These are phyloP conservation scores for Rhizopogon vinicolor DNA, from an alignment of 768 basidiomycete species.

Conservation along the genomic window DNA sequence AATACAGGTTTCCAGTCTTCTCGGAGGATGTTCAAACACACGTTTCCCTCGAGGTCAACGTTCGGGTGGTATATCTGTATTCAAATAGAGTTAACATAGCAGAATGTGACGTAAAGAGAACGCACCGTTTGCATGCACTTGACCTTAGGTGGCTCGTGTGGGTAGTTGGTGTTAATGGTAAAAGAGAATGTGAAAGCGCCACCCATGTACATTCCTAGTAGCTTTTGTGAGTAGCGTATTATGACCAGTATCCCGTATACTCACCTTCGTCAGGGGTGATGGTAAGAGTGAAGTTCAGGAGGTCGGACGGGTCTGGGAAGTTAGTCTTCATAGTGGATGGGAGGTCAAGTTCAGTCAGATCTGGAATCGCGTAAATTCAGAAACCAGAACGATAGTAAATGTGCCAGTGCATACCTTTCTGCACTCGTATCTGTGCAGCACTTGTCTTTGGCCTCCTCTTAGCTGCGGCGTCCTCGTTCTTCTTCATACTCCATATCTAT, in stretches of 20 bases:
- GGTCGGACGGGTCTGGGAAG: slow-evolving; percentile 89
- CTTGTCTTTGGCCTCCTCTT: slow-evolving; percentile 99
- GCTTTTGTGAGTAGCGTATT: not conserved
- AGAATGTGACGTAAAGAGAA: not conserved
- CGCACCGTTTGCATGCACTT: slow-evolving; percentile 91
- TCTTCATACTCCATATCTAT: slow-evolving; percentile 99
- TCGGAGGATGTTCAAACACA: slow-evolving; percentile 95
- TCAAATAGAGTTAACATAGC: slow-evolving; percentile 3
- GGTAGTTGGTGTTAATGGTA: slow-evolving; percentile 95
- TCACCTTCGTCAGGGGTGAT: slow-evolving; percentile 96
- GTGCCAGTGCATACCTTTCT: slow-evolving; percentile 68
- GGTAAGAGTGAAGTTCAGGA: slow-evolving; percentile 93
- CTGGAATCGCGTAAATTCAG: slow-evolving; percentile 34
- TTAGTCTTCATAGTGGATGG: slow-evolving; percentile 94
- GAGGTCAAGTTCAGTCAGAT: slow-evolving; percentile 94
- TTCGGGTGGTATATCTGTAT: slow-evolving; percentile 97
- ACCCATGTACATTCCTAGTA: slow-evolving; percentile 94
- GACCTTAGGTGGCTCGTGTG: slow-evolving; percentile 99
- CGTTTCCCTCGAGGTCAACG: slow-evolving; percentile 96
- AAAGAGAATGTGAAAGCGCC: slow-evolving; percentile 93
- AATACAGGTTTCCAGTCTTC: slow-evolving; percentile 99
- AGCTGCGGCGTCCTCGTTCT: slow-evolving; percentile 94
- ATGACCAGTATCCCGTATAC: slow-evolving; percentile 11
- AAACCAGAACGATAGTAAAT: not conserved
- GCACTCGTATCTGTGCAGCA: slow-evolving; percentile 98